Base-by-base conservation (phyloP, 1,139 yeast genomes). In the Zygoascus sp. region DNA sequence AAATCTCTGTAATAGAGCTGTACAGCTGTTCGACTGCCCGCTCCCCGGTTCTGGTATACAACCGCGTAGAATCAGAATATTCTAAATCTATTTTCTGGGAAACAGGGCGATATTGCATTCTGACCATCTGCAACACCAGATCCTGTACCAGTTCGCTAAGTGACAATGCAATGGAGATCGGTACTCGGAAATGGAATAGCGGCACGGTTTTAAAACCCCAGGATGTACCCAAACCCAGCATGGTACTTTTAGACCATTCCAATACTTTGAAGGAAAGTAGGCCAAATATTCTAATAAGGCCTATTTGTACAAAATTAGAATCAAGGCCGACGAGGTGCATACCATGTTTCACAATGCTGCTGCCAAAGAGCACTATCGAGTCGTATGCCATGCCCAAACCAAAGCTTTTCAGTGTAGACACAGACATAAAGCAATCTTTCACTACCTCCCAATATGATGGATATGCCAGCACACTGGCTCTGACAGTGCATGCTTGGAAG, bases 401-500 rank as follows among this genome's bases (percentile, higher is more conserved):
- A 13, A 40, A 40, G 15, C 43, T 30, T 20, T 30, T 30, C 15
- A 40, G 28, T 11, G 43, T 22, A 21, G 25, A 22, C 30, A 28
- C 19, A 6, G 43, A 30, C 20, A 40, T 30, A 21, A 40, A 22
- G 7, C 37, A 16, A 5, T 13, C 17, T 16, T 30, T 40, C 2
- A 40, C 22, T 16, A 32, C 30, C 10, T 22, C 17, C n/a, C 17
- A n/a, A 32, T 40, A 40, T 4, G 21, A 22, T 13, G 17, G 32
- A 15, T 22, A 42, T 2, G 32, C 17, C 3, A 34, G 35, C 15
- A 30, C 45, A 15, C 41, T 28, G n/a, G 22, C 32, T 25, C 40
- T 42, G 5, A 36, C 40, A 10, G 40, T 42, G 7, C 32, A 22
- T 10, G 38, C 32, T 40, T 25, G 27, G 17, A 43, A 39, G 13